Conservation (phyloP, 176 grass and related monocot species). For the Phoenix roebelenii region DNA sequence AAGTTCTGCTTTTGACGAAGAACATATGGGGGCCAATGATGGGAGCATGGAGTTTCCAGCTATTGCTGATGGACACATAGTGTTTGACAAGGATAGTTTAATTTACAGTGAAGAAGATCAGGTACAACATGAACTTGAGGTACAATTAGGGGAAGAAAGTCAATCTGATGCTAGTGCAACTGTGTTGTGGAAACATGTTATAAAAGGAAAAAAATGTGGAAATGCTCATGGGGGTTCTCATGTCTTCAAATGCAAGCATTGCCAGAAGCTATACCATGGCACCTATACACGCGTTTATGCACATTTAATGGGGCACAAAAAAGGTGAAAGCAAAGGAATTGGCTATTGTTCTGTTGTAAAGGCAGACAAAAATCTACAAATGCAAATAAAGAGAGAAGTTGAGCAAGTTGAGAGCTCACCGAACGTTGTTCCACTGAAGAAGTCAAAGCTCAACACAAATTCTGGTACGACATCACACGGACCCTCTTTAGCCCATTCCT, state of each 20-base stretch:
- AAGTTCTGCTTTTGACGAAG: constrained; percentile 21
- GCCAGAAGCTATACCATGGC: constrained; percentile 24
- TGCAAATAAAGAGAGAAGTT: constrained; percentile 32
- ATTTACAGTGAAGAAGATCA: constrained; percentile 24
- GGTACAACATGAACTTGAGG: constrained; percentile 19
- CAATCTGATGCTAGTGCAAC: constrained; percentile 26
- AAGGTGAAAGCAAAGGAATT: constrained; percentile 28
- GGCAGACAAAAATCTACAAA: constrained; percentile 26
- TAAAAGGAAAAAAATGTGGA: constrained; percentile 27
- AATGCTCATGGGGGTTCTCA: constrained; percentile 30
- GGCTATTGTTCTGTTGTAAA: constrained; percentile 24
- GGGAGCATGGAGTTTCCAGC: constrained; percentile 17
- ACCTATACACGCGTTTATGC: constrained; percentile 31
- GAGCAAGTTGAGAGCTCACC: constrained; percentile 26
- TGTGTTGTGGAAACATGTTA: constrained; percentile 25
- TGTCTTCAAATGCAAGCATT: constrained; percentile 29
- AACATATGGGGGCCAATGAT: constrained; percentile 12
- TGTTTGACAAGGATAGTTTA: constrained; percentile 22
- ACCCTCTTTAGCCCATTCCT: constrained; percentile 20
- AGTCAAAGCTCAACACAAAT: constrained; percentile 19
- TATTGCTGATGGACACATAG: constrained; percentile 19
- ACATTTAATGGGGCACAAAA: constrained; percentile 29
- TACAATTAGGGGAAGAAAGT: constrained; percentile 19
- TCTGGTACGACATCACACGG: constrained; percentile 11
- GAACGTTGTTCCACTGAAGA: constrained; percentile 23